Percentiles rank a stretch among this genome's conserved stretches.
Evolutionary conservation across 179 eudicot genomes (phyloP).

Genomic region (Spergularia azorica): DNA sequence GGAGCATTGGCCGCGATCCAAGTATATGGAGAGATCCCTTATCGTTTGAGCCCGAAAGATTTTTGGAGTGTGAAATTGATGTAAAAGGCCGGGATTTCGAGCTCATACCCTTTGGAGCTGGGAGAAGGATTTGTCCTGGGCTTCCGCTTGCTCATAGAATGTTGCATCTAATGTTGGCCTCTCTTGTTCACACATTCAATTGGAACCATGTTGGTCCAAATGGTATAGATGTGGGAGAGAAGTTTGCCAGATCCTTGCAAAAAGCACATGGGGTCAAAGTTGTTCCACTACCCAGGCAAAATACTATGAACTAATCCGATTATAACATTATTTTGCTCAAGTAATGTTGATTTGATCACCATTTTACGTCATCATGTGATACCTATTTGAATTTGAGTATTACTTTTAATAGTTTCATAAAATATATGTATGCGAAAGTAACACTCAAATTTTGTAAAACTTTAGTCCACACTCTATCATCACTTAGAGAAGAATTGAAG

Average conservation of each 20-base stretch:
- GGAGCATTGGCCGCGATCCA: constrained; percentile 19
- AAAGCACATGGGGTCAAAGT: constrained; percentile 21
- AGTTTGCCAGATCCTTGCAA: constrained; percentile 6
- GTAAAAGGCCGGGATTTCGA: constrained; percentile 17
- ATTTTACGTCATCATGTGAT: too few relatives aligned
- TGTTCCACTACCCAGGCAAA: constrained; percentile 1
- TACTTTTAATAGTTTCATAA: too few relatives aligned
- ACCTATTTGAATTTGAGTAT: too few relatives aligned
- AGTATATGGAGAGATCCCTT: constrained; percentile 10
- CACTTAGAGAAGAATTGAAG: too few relatives aligned
- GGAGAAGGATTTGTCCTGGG: constrained; percentile 28
- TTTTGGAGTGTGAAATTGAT: constrained; percentile 8
- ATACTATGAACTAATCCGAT: too few relatives aligned
- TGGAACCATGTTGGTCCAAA: constrained; percentile 22
- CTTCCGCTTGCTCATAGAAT: constrained; percentile 19
- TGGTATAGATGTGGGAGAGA: constrained; percentile 14
- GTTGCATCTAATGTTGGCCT: constrained; percentile 24
- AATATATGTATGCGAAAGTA: too few relatives aligned
- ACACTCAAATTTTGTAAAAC: too few relatives aligned
- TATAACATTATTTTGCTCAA: too few relatives aligned
- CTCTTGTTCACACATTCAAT: constrained; percentile 22
- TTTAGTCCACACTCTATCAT: too few relatives aligned
- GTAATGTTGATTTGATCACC: too few relatives aligned
- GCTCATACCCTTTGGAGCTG: constrained; percentile 25
- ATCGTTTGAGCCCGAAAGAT: constrained; percentile 16